Base-by-base conservation (phyloP, 2,329 filamentous ascomycete genomes). In the Fusarium sp. region DNA sequence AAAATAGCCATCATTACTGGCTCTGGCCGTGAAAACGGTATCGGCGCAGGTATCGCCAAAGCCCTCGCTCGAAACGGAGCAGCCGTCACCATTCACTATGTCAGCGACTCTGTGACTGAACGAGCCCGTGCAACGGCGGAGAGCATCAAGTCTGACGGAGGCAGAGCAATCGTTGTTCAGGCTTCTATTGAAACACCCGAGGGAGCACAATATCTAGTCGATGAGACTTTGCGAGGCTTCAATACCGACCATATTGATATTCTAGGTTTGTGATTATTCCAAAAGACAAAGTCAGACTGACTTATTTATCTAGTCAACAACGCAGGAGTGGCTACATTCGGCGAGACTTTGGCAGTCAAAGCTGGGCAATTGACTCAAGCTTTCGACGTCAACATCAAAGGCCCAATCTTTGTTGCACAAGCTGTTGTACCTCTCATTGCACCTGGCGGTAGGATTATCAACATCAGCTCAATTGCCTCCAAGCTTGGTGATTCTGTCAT, bases 1-100 rank as follows among this genome's bases (percentile, higher is more conserved):
- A 82, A 83, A 57, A 68, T 78, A 2, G 81, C 81, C 65, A 79
- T 83, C 27, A 71, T 83, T 20, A 83, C 82, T 2, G 82, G 82
- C 22, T 83, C 81, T 10, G 80, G 80, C 32, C 76, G 77, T 11
- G 79, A 82, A 33, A 82, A 80, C 35, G 80, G 80, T 7, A 81
- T 82, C 20, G 81, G 81, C 6, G 81, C 81, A 3, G 80, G 72
- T 25, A 82, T 81, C 13, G 81, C 78, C 15, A 45, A 49, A 4
- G 75, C 77, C 0, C 71, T 83, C 1, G 80, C 79, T 7, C 75
- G 76, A 9, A 80, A 80, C 59, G 81, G 81, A 23, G 81, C 81
- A n/a, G 68, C 72, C 4, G 80, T 83, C 2, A 73, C 73, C 3
- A 71, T 83, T 56, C 77, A 82, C 71, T 75, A 80, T 48, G 73